Percentiles rank a stretch among this genome's conserved stretches.
These are phyloP conservation scores for Ramaria sp. DNA, from an alignment of 768 basidiomycete genomes.

Conservation along the genomic window DNA sequence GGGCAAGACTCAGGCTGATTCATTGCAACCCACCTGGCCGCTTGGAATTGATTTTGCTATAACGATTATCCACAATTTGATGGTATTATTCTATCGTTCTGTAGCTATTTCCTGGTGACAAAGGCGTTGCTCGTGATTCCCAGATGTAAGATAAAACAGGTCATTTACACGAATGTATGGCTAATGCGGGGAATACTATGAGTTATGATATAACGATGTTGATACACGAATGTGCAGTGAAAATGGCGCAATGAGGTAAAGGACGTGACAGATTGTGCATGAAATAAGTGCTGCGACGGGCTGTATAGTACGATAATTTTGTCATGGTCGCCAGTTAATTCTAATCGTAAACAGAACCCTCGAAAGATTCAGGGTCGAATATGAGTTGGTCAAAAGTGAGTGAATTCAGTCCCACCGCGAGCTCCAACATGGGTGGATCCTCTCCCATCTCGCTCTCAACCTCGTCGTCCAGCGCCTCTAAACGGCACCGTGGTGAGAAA, in stretches of 20 bases:
- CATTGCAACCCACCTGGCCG: no score
- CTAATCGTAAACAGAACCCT: neutral
- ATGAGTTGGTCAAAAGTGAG: slow-evolving; percentile 1
- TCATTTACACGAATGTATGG: neutral
- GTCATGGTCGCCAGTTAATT: neutral
- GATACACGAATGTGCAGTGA: neutral
- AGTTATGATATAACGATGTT: neutral
- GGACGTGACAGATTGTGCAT: neutral
- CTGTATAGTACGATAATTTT: neutral
- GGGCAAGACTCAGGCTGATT: no score
- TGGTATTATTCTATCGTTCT: no score
- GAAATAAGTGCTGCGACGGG: neutral
- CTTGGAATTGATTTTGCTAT: no score
- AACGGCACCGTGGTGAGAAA: neutral
- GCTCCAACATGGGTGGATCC: neutral
- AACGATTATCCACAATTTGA: no score
- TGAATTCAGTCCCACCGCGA: slow-evolving; percentile 1
- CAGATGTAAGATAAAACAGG: neutral
- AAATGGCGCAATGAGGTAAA: neutral
- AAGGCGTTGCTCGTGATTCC: no score
- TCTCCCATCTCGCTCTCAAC: neutral
- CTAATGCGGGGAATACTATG: neutral
- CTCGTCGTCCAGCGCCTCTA: neutral
- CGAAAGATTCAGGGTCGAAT: neutral
- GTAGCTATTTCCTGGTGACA: no score